Conservation (phyloP, 2,329 filamentous ascomycete species). For the Colletotrichum brevisporum region DNA sequence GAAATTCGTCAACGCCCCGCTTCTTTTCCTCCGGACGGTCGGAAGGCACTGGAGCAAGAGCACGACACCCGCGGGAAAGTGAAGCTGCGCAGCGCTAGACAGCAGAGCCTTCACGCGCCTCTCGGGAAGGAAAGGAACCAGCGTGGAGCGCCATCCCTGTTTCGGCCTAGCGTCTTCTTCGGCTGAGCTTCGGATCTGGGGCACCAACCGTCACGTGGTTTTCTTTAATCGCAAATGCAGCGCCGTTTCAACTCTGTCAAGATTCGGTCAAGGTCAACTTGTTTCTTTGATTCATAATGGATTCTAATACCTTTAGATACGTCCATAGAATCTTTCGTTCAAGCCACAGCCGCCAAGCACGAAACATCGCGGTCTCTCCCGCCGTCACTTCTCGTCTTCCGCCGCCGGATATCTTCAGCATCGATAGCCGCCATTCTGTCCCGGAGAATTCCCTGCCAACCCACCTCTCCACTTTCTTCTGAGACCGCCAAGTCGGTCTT, state of each 20-base stretch:
- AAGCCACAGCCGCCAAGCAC: too few species aligned
- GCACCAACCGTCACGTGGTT: slow-evolving; percentile 9
- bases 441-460: slow-evolving; percentile 23
- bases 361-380: too few species aligned
- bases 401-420: not conserved
- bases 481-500: slow-evolving; percentile 29
- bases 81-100: slow-evolving; percentile 17
- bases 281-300: not conserved
- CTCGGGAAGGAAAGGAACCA: slow-evolving; percentile 40
- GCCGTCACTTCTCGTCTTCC: not conserved
- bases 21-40: slow-evolving; percentile 18
- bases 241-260: not conserved
- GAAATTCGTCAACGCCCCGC: not conserved
- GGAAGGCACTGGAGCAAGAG: slow-evolving; percentile 27
- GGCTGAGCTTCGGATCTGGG: slow-evolving; percentile 34
- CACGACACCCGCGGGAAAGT: slow-evolving; percentile 36
- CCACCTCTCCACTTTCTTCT: slow-evolving; percentile 25
- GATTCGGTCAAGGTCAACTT: not conserved
- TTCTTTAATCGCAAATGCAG: not conserved
- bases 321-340: too few species aligned
- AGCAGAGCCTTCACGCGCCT: slow-evolving; percentile 18
- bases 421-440: not conserved
- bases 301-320: too few species aligned
- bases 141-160: slow-evolving; percentile 2
- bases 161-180: slow-evolving; percentile 15